Evolutionary conservation across 2,329 filamentous ascomycete genomes (phyloP).

Genomic region (Epichloe glyceriae): DNA sequence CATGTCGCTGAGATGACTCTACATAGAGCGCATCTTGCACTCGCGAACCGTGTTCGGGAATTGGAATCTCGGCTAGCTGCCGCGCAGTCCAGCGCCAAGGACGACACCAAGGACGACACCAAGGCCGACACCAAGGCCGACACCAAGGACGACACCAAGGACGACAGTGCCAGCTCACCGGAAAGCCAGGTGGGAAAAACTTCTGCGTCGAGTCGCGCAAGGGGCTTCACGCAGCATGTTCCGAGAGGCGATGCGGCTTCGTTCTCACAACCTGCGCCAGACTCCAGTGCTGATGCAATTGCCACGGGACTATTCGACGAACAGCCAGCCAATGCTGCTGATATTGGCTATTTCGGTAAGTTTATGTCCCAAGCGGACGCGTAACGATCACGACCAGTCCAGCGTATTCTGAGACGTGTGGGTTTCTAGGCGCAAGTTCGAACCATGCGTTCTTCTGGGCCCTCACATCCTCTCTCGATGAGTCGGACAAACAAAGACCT

Average conservation of each 20-base stretch:
- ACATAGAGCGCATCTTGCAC: background rate
- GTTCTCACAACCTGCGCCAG: constrained; percentile 7
- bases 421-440: constrained; percentile 14
- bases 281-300: constrained; percentile 15
- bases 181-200: background rate
- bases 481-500: constrained; percentile 9
- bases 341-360: constrained; percentile 17
- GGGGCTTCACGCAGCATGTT: background rate
- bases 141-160: background rate
- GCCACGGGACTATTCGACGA: constrained; percentile 18
- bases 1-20: background rate
- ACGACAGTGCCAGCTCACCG: background rate
- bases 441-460: constrained; percentile 19
- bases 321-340: constrained; percentile 8
- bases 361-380: background rate
- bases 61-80: constrained; percentile 1
- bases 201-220: background rate
- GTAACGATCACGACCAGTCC: background rate
- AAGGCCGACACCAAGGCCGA: background rate
- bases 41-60: constrained; percentile 1
- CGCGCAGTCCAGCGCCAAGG: background rate
- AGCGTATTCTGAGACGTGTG: background rate
- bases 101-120: background rate
- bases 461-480: constrained; percentile 14
- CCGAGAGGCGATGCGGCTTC: background rate